Conservation (phyloP, 139 green algal genomes). For the Eudorina sp. region DNA sequence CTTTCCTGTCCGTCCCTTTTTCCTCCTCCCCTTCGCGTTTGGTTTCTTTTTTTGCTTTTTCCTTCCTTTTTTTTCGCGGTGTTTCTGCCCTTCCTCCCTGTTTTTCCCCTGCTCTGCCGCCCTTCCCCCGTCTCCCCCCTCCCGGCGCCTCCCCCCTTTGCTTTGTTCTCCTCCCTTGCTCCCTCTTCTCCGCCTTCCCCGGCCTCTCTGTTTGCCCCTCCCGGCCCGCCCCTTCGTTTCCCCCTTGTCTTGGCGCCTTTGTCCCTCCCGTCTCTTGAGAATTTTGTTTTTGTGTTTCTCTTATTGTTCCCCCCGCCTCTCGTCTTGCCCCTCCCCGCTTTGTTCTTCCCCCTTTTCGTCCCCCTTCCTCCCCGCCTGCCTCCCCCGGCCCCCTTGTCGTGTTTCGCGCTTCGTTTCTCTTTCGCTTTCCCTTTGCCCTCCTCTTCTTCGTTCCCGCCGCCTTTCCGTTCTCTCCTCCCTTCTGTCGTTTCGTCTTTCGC, state of each 20-base stretch:
- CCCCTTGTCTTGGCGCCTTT: neutral
- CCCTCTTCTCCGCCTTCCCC: neutral
- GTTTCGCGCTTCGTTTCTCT: neutral
- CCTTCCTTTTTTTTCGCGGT: neutral
- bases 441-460: neutral
- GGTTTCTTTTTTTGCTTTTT: neutral
- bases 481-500: neutral
- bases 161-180: neutral
- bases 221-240: neutral
- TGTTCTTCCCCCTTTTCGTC: neutral
- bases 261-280: neutral
- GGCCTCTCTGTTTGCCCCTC: neutral
- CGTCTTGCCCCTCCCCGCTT: neutral
- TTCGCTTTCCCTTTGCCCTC: neutral
- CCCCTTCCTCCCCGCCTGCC: neutral
- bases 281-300: neutral
- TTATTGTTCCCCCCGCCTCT: neutral
- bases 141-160: neutral
- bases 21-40: neutral
- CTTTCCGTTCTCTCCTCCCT: neutral
- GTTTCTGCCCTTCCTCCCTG: neutral
- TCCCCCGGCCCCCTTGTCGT: neutral
- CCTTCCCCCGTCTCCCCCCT: neutral
- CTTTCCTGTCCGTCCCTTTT: neutral
- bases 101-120: neutral